These are phyloP conservation scores for Saussurea involucrata DNA, from an alignment of 129 eudicot species.

Conservation along the genomic window DNA sequence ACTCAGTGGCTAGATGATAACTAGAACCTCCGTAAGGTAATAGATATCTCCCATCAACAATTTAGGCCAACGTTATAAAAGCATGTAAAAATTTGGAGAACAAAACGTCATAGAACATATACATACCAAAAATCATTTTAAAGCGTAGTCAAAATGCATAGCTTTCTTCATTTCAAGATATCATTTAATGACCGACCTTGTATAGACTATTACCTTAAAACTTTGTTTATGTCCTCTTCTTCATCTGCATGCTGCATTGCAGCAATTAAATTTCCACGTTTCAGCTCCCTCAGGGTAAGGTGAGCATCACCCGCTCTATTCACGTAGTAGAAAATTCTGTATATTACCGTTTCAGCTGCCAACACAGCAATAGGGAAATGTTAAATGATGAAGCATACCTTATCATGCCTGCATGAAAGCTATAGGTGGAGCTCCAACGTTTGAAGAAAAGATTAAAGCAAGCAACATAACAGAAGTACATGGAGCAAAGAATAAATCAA, in stretches of 20 bases:
- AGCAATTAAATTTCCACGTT: slow-evolving; percentile 74
- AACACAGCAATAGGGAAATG: slow-evolving; percentile 18
- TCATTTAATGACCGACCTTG: not conserved
- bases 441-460: not conserved
- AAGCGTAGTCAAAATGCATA: too few relatives aligned
- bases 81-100: too few relatives aligned
- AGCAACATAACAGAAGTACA: not conserved
- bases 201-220: slow-evolving; percentile 50
- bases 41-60: too few relatives aligned
- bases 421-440: not conserved
- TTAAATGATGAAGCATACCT: slow-evolving; percentile 1
- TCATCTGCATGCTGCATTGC: slow-evolving; percentile 98
- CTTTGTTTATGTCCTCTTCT: slow-evolving; percentile 96
- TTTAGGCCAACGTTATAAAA: too few relatives aligned
- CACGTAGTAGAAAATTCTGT: slow-evolving; percentile 91
- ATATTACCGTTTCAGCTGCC: slow-evolving; percentile 97
- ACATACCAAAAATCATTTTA: too few relatives aligned
- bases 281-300: slow-evolving; percentile 90
- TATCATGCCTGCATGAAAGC: not conserved
- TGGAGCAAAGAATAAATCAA: not conserved
- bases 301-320: slow-evolving; percentile 81
- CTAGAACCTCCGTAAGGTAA: too few relatives aligned
- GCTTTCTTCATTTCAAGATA: not conserved
- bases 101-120: too few relatives aligned
- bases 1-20: too few relatives aligned